A percentile compares a stretch with the other conserved stretches of the same genome.
Evolutionary conservation across 768 basidiomycete genomes (phyloP).

Genomic region (Rhodotorula paludigena): DNA sequence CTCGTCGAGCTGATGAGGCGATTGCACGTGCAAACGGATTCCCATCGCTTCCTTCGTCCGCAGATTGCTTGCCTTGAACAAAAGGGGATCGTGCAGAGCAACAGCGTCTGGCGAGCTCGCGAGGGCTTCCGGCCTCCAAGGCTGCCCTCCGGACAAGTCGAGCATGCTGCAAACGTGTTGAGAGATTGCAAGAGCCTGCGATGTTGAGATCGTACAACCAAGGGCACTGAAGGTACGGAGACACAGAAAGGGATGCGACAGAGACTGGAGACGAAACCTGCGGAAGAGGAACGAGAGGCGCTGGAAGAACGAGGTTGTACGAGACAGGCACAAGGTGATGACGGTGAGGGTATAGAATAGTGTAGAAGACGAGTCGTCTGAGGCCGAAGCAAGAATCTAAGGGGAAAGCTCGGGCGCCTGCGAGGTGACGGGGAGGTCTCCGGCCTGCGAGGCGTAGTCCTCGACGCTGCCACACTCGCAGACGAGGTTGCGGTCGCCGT

Average conservation of each 20-base stretch:
- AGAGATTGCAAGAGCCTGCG: constrained; percentile 4
- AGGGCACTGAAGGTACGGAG: background rate
- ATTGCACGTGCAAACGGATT: too few species aligned
- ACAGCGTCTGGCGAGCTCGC: too few species aligned
- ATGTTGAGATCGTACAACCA: constrained; percentile 17
- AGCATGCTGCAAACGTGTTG: background rate
- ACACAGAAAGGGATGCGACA: background rate
- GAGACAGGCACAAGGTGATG: too few species aligned
- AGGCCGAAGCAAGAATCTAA: background rate
- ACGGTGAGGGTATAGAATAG: too few species aligned
- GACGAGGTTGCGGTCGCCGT: constrained; percentile 74
- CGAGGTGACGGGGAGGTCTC: too few species aligned
- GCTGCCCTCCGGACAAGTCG: background rate
- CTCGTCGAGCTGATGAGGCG: too few species aligned
- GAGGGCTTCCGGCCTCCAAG: too few species aligned
- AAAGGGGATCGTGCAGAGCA: too few species aligned
- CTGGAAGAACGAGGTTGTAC: background rate
- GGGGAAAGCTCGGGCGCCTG: background rate
- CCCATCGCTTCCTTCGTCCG: too few species aligned
- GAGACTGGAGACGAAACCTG: background rate
- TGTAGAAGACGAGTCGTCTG: too few species aligned
- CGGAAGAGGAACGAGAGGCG: background rate
- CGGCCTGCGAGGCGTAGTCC: constrained; percentile 23
- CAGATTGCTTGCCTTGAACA: too few species aligned
- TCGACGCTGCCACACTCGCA: constrained; percentile 50